Percentiles rank a stretch among this genome's conserved stretches.
These are phyloP conservation scores for Pseudozyma sp. DNA, from an alignment of 1,284 basidiomycete genomes.

Conservation along the genomic window DNA sequence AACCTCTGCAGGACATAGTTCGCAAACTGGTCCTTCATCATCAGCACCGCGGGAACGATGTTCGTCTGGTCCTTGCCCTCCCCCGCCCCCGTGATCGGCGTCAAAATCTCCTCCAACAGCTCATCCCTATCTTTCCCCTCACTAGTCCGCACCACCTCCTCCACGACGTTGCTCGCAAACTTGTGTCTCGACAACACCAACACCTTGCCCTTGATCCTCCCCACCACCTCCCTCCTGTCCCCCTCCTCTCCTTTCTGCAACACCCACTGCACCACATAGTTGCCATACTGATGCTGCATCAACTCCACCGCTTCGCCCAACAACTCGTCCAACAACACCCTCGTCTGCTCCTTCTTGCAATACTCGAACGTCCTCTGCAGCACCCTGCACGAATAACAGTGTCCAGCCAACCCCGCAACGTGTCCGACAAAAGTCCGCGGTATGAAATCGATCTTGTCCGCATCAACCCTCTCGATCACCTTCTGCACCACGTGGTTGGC, in stretches of 20 bases:
- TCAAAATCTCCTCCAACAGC: conserved; percentile 85
- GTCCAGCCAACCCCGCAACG: conserved; percentile 85
- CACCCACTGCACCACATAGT: conserved; percentile 95
- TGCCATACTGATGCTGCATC: conserved; percentile 72
- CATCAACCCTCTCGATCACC: conserved; percentile 70
- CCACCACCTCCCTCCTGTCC: conserved; percentile 79
- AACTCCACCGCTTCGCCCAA: conserved; percentile 74
- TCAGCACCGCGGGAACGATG: conserved; percentile 66
- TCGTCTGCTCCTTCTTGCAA: conserved; percentile 72
- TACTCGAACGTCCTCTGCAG: conserved; percentile 92
- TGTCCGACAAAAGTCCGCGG: conserved; percentile 79
- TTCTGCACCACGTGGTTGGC: conserved; percentile 86
- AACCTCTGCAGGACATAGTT: conserved; percentile 71
- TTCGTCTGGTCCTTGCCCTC: background rate
- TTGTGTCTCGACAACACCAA: conserved; percentile 79
- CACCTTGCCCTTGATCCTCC: conserved; percentile 81
- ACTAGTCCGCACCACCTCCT: conserved; percentile 84
- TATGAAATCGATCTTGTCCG: conserved; percentile 82
- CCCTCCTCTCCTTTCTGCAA: conserved; percentile 80
- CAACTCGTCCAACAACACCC: conserved; percentile 85
- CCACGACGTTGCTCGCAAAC: conserved; percentile 96
- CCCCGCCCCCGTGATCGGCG: conserved; percentile 59
- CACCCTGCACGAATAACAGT: conserved; percentile 95
- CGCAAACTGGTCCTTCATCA: conserved; percentile 92
- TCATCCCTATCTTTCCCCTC: conserved; percentile 75